Conservation (phyloP, 225 moss, liverwort and hornwort genomes). For the Anthoceros angustus region DNA sequence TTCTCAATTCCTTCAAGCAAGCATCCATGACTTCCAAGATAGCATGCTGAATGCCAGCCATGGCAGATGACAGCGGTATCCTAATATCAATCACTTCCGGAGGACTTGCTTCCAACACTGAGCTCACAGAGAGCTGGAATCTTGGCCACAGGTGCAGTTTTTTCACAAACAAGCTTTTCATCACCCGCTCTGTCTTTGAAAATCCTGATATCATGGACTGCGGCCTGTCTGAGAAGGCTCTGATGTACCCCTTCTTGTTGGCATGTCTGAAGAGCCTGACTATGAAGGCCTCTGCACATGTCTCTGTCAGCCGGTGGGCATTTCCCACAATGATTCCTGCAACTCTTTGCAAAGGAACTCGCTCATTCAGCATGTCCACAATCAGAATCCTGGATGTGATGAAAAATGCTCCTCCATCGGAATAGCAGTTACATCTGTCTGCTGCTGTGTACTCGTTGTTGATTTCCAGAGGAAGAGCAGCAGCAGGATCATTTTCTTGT, state of each 20-base stretch:
- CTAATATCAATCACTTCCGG: conserved; percentile 83
- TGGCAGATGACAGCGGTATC: conserved; percentile 81
- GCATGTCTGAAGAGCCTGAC: conserved; percentile 72
- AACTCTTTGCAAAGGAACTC: conserved; percentile 63
- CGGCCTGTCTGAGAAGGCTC: conserved; percentile 78
- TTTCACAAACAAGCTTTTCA: conserved; percentile 80
- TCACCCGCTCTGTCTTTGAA: conserved; percentile 77
- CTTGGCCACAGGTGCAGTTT: conserved; percentile 77
- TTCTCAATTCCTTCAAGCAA: conserved; percentile 94
- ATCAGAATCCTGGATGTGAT: conserved; percentile 95
- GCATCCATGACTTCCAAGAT: conserved; percentile 98
- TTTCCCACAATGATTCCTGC: conserved; percentile 72
- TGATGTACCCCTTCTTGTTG: conserved; percentile 61
- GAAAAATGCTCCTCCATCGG: conserved; percentile 61
- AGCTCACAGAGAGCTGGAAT: conserved; percentile 73
- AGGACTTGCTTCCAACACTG: conserved; percentile 49
- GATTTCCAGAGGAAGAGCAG: conserved; percentile 45
- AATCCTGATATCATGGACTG: conserved; percentile 92
- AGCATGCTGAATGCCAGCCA: conserved; percentile 87
- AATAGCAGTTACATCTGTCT: conserved; percentile 55
- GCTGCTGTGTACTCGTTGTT: conserved; percentile 69
- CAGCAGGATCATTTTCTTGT: conserved; percentile 45
- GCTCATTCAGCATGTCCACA: conserved; percentile 93
- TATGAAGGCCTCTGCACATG: conserved; percentile 91
- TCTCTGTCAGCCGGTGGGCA: conserved; percentile 71